Evolutionary conservation across 106 monocot species (phyloP), one percentile per base, ranked within the genome.

Genomic region (Phalaenopsis aphrodite): DNA sequence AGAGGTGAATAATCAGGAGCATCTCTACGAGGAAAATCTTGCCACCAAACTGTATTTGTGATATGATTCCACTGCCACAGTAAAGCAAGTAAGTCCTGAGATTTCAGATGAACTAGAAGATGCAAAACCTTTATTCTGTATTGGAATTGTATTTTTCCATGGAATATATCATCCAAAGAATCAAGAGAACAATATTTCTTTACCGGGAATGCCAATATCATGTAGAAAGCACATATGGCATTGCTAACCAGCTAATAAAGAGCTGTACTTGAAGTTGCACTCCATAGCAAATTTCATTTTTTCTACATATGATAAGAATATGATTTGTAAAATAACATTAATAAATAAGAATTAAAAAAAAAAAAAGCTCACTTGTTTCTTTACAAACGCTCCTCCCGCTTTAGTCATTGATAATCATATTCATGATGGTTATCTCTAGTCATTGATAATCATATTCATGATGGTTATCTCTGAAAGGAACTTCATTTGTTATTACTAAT

Each of bases 31-130:
- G 92, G 92, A 82, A 95, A 95, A 82, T 95, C 95, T 92, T 95
- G 92, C 87, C 83, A 92, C 95, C 95, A 95, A 65, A 95, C 87
- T 46, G 95, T 92, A 78, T 95, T 95, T 72, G 92, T 92, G 78
- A 95, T 83, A 57, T 88, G 85, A 58, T 90, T 87, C 95, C 95
- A 95, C 95, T 95, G 90, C 19, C 38, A 88, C 76, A 77, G 46
- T 38, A 83, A 79, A 45, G 21, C 47, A 76, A 67, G 24, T 43
- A 19, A 43, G 5, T 74, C 24, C 18, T 74, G 43, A 47, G 21
- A 42, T 65, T 10, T 64, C 76, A 76, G 43, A 24, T 2, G 11
- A 41, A 47, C 15, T 15, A 15, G 45, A 52, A 37, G 55, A 78
- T 82, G 58, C 21, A 47, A 82, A 73, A 8, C 23, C 41, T 55